A percentile compares a stretch with the other conserved stretches of the same genome.
phyloP scores from a whole-genome alignment of 2,329 filamentous ascomycete species.

The Fusarium zealandicum region DNA sequence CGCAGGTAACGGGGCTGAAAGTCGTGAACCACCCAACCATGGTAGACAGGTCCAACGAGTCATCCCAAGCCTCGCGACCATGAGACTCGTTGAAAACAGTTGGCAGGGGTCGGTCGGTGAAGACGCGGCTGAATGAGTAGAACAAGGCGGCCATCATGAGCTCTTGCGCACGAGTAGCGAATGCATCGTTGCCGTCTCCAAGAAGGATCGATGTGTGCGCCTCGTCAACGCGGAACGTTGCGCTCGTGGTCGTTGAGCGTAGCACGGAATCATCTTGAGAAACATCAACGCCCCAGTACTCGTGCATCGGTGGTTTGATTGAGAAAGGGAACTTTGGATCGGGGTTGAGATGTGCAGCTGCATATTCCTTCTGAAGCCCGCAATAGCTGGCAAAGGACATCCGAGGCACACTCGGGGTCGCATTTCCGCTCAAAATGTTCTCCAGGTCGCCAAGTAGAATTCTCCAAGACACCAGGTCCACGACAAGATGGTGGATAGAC shows the following conservation, averaged over 20 bases:
- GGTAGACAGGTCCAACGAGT: slow-evolving; percentile 39
- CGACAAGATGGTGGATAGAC: slow-evolving; percentile 17
- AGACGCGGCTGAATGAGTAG: slow-evolving; percentile 35
- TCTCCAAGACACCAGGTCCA: slow-evolving; percentile 31
- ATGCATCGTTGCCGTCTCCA: slow-evolving; percentile 23
- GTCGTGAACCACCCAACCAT: slow-evolving; percentile 50
- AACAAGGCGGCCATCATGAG: slow-evolving; percentile 41
- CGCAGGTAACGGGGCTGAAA: slow-evolving; percentile 36
- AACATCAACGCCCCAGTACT: too few species aligned
- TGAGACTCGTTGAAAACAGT: slow-evolving; percentile 44
- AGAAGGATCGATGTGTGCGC: slow-evolving; percentile 16
- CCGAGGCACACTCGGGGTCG: too few species aligned
- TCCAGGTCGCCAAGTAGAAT: slow-evolving; percentile 14
- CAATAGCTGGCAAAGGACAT: not conserved
- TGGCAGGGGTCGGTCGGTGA: slow-evolving; percentile 38
- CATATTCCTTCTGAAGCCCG: not conserved
- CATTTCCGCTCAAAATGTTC: not conserved
- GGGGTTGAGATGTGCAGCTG: too few species aligned
- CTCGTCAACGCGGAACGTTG: slow-evolving; percentile 11
- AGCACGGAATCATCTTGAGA: too few species aligned
- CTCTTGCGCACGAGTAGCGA: slow-evolving; percentile 44
- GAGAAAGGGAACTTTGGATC: too few species aligned
- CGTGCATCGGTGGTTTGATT: too few species aligned
- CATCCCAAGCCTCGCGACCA: slow-evolving; percentile 44
- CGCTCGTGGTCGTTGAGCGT: not conserved